Evolutionary conservation across 306 rosid species (phyloP).

Genomic region (Betula pendula): DNA sequence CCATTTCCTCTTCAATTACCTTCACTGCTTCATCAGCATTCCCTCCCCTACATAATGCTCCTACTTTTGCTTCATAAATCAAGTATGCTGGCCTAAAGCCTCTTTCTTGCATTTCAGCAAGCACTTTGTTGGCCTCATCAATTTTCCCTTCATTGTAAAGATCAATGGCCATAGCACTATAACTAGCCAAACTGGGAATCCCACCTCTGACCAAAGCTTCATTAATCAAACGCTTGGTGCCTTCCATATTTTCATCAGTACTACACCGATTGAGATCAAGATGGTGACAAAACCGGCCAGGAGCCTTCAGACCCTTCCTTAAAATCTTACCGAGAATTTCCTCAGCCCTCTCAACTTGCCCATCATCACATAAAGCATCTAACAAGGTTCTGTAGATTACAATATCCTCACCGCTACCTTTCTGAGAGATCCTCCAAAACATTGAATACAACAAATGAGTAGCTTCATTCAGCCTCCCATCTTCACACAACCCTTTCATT

Average conservation of each 20-base stretch:
- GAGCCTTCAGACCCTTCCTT: constrained; percentile 63
- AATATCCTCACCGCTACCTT: constrained; percentile 55
- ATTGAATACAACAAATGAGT: constrained; percentile 56
- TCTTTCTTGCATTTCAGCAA: constrained; percentile 40
- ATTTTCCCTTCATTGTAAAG: constrained; percentile 45
- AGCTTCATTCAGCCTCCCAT: constrained; percentile 52
- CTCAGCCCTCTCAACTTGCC: constrained; percentile 43
- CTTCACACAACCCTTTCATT: constrained; percentile 58
- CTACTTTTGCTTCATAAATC: constrained; percentile 53
- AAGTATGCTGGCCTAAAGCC: constrained; percentile 42
- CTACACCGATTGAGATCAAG: constrained; percentile 29
- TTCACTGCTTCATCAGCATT: constrained; percentile 40
- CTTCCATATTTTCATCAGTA: constrained; percentile 31
- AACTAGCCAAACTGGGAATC: constrained; percentile 46
- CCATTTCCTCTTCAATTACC: constrained; percentile 54
- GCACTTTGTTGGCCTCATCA: constrained; percentile 40
- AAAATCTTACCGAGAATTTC: constrained; percentile 51
- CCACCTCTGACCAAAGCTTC: constrained; percentile 54
- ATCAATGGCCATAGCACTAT: constrained; percentile 54
- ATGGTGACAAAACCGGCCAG: constrained; percentile 35
- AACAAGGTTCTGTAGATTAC: constrained; percentile 49
- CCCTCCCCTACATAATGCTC: constrained; percentile 38
- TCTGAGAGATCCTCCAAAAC: constrained; percentile 64
- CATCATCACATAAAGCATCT: constrained; percentile 52
- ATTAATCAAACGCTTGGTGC: constrained; percentile 29